Conservation (phyloP, 768 basidiomycete species). For the Mycena indigotica region DNA sequence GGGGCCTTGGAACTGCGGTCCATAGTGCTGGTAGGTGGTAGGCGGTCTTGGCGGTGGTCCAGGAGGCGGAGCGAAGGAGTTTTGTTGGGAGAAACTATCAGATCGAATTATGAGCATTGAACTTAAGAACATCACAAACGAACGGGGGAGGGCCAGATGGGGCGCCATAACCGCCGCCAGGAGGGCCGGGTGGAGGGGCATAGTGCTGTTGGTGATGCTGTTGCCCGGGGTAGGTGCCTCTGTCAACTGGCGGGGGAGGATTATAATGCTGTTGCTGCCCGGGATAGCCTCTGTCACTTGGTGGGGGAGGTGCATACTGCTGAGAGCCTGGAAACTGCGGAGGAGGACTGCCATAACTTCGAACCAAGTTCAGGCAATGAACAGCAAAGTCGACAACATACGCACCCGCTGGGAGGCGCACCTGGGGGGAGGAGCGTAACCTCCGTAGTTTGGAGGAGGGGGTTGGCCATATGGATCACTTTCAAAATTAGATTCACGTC, state of each 20-base stretch:
- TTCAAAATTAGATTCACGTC: not conserved
- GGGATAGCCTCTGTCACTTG: constrained; percentile 15
- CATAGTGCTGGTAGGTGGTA: constrained; percentile 59
- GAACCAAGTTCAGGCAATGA: not conserved
- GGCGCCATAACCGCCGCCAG: not conserved
- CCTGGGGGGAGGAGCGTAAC: constrained; percentile 33
- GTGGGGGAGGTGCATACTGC: constrained; percentile 35
- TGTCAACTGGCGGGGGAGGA: constrained; percentile 29
- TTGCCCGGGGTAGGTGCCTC: constrained; percentile 43
- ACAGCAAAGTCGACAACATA: not conserved
- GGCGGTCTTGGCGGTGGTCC: constrained; percentile 59
- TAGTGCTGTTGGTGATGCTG: constrained; percentile 40
- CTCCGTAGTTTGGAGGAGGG: no score
- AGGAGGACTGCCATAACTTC: not conserved
- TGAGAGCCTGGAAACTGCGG: constrained; percentile 4
- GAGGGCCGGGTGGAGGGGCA: not conserved
- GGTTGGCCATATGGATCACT: constrained; percentile 16
- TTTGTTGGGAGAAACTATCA: constrained; percentile 13
- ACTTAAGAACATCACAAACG: not conserved
- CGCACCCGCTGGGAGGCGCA: constrained; percentile 5
- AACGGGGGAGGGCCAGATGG: constrained; percentile 23
- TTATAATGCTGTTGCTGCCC: no score
- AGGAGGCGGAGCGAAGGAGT: constrained; percentile 24
- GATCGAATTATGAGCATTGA: constrained; percentile 13
- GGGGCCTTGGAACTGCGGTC: constrained; percentile 53